Percentiles rank a stretch among this genome's conserved stretches.
These are phyloP conservation scores for sweet orange (Citrus sinensis) DNA, from an alignment of 345 rosid genomes.

Conservation along the genomic window DVS_A1.0 CM039168.1:340501-341000, in stretches of 20 bases:
- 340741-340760: neutral
- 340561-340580: neutral
- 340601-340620: neutral
- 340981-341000: neutral
- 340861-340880: neutral
- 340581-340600: neutral
- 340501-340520: neutral
- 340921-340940: neutral
- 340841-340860: neutral
- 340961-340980: neutral
- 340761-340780: neutral
- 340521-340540: neutral
- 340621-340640: neutral
- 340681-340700: neutral
- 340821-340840: no score
- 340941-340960: neutral
- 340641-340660: neutral
- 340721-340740: neutral
- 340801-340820: neutral
- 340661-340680: neutral
- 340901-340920: neutral
- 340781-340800: neutral
- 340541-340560: neutral
- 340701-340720: neutral
- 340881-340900: neutral